phyloP scores from a whole-genome alignment of 2,329 filamentous ascomycete genomes.

The Lachnellula suecica region DNA sequence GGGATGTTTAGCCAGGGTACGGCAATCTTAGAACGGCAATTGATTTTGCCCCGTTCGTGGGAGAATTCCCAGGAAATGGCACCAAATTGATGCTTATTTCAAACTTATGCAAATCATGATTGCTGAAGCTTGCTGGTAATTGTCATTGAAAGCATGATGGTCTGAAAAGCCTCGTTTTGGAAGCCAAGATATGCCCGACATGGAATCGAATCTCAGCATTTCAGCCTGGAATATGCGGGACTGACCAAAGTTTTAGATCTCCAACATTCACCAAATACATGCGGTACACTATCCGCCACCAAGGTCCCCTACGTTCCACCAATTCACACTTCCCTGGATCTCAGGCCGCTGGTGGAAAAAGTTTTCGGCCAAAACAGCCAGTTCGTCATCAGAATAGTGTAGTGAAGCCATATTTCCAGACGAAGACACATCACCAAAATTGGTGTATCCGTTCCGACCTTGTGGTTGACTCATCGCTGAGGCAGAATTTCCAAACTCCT shows the following conservation, averaged over 20 bases:
- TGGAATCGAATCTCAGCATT: no score
- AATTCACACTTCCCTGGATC: conserved; percentile 23
- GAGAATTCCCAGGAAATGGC: no score
- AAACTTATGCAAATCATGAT: no score
- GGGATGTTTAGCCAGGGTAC: not conserved
- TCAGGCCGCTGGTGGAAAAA: conserved; percentile 43
- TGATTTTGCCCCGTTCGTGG: no score
- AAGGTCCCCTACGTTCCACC: conserved; percentile 28
- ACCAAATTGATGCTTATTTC: no score
- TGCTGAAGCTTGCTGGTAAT: no score
- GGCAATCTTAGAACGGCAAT: not conserved
- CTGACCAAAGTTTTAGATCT: no score
- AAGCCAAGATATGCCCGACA: no score
- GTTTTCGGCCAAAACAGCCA: conserved; percentile 46
- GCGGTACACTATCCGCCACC: not conserved
- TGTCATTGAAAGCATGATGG: no score
- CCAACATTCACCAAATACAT: no score
- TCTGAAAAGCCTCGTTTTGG: no score
- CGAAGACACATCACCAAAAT: not conserved
- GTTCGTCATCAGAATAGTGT: conserved; percentile 38
- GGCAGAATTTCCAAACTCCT: conserved; percentile 23
- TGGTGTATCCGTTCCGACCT: not conserved
- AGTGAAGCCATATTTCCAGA: conserved; percentile 8
- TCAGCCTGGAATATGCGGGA: no score
- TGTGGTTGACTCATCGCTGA: conserved; percentile 23